Conservation (phyloP, 371 early-diverging fungal genomes). For the Thermomucor indicae-seudaticae region DNA sequence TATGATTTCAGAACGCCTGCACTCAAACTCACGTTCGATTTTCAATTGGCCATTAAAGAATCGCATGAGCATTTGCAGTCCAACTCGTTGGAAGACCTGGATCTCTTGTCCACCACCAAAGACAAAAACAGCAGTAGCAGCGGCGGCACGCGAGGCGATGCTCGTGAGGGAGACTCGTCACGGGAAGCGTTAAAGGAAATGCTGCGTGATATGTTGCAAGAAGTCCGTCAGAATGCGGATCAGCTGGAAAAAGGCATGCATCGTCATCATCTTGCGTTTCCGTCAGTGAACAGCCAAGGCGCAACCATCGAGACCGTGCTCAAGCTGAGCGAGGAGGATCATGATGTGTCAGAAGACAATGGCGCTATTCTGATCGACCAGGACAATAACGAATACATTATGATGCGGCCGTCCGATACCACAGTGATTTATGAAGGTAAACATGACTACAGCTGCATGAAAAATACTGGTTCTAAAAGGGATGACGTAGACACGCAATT, state of each 20-base stretch:
- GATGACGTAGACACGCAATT: conserved; percentile 42
- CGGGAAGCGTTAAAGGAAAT: conserved; percentile 31
- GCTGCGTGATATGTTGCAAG: conserved; percentile 38
- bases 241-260: conserved; percentile 46
- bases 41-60: conserved; percentile 38
- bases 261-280: conserved; percentile 21
- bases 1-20: conserved; percentile 44
- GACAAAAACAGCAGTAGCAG: background rate
- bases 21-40: conserved; percentile 37
- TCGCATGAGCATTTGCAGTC: conserved; percentile 30
- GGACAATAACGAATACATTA: conserved; percentile 53
- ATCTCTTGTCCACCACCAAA: background rate
- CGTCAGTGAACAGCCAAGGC: conserved; percentile 20
- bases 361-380: conserved; percentile 39
- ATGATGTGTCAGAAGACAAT: conserved; percentile 2
- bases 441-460: background rate
- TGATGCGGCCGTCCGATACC: conserved; percentile 50
- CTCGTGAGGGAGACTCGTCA: conserved; percentile 10
- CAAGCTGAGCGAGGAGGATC: conserved; percentile 18
- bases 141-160: conserved; percentile 10
- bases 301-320: conserved; percentile 44
- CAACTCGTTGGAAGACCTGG: conserved; percentile 4
- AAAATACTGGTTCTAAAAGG: background rate
- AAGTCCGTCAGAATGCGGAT: conserved; percentile 47
- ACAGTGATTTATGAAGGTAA: conserved; percentile 51